Conservation (phyloP, 2,329 filamentous ascomycete species). For the Arthrobotrys sphaeroides region DNA sequence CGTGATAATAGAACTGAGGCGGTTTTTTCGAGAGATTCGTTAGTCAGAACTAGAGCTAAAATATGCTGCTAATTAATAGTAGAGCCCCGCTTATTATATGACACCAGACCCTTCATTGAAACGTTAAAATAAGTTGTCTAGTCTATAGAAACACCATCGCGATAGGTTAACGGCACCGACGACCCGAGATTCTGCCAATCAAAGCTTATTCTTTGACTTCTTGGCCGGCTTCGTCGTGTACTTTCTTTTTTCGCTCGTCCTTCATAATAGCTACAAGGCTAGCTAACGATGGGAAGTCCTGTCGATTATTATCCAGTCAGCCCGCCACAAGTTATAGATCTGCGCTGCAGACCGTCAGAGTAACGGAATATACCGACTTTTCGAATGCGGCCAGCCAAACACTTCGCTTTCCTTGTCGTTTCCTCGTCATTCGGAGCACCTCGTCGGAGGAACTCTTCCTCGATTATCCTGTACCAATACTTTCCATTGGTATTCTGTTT, state of each 20-base stretch:
- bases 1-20: too few relatives aligned
- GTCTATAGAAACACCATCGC: too few relatives aligned
- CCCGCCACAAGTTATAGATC: neutral
- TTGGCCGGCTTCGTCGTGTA: neutral
- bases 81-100: too few relatives aligned
- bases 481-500: neutral
- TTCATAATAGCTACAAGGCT: neutral
- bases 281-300: neutral
- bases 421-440: slow-evolving; percentile 18
- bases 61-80: too few relatives aligned
- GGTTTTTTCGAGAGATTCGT: too few relatives aligned
- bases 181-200: too few relatives aligned
- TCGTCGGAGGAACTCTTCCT: slow-evolving; percentile 16
- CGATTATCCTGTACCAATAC: slow-evolving; percentile 1
- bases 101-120: too few relatives aligned
- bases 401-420: neutral
- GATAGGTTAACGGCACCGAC: too few relatives aligned
- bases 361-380: too few relatives aligned
- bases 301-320: neutral
- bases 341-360: too few relatives aligned
- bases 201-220: neutral
- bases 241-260: neutral
- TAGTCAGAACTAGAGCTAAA: too few relatives aligned
- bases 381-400: slow-evolving; percentile 9
- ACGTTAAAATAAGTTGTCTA: too few relatives aligned